Conservation (phyloP, 2,329 filamentous ascomycete species). For the Ophiostoma ulmi region DNA sequence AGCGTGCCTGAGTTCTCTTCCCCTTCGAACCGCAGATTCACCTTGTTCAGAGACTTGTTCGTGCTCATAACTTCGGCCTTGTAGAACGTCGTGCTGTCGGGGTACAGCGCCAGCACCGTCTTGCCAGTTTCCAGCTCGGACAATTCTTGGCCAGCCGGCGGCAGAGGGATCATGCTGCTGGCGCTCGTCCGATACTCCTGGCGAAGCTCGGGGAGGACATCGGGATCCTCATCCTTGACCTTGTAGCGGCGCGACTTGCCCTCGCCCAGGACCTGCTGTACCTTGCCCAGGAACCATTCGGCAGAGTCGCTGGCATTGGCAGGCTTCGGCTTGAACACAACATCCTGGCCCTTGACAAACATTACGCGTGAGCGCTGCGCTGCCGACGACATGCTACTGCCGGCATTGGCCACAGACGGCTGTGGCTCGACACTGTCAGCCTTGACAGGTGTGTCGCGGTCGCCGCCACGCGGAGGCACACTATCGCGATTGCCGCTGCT, state of each 20-base stretch:
- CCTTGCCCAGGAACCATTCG: conserved; percentile 73
- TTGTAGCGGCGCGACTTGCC: conserved; percentile 73
- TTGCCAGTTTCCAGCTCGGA: conserved; percentile 62
- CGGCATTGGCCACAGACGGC: conserved; percentile 22
- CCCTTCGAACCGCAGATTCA: conserved; percentile 71
- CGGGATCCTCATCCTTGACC: conserved; percentile 74
- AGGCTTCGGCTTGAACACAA: conserved; percentile 60
- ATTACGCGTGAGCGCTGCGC: conserved; percentile 47
- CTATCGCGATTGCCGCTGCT: conserved; percentile 35
- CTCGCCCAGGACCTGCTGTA: conserved; percentile 68
- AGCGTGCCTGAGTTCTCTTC: conserved; percentile 69
- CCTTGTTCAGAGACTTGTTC: conserved; percentile 47
- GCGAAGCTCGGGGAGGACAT: conserved; percentile 56
- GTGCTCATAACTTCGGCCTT: conserved; percentile 74
- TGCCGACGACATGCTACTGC: conserved; percentile 33
- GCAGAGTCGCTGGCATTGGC: conserved; percentile 43
- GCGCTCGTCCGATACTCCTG: conserved; percentile 67
- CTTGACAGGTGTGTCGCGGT: conserved; percentile 45
- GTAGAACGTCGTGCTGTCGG: conserved; percentile 80
- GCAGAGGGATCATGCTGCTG: conserved; percentile 71
- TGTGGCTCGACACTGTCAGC: conserved; percentile 54
- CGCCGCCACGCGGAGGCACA: conserved; percentile 35
- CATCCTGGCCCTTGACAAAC: conserved; percentile 58
- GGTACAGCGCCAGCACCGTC: conserved; percentile 72
- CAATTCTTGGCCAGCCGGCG: conserved; percentile 50